Evolutionary conservation across 257 asterid genomes (phyloP).

Genomic region (Linaria vulgaris): DNA sequence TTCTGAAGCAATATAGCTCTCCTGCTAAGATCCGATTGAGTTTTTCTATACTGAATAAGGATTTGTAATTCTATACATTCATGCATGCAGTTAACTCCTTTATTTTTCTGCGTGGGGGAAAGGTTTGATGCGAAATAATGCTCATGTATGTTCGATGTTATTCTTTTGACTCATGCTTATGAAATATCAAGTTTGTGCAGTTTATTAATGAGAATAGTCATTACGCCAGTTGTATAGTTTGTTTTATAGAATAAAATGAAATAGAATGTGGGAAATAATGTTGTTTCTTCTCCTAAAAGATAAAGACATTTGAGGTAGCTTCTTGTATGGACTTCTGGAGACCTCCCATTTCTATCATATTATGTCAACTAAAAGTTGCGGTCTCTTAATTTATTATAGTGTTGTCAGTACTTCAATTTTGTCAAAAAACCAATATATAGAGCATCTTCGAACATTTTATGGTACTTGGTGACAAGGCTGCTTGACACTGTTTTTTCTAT

Average conservation of each 20-base stretch:
- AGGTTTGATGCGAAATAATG: not conserved
- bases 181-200: conserved; percentile 15
- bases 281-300: conserved; percentile 20
- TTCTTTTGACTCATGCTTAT: not conserved
- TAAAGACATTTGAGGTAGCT: not conserved
- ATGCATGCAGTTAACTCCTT: too few relatives aligned
- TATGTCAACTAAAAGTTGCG: not conserved
- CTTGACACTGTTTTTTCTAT: conserved; percentile 22
- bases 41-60: not conserved
- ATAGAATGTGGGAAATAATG: not conserved
- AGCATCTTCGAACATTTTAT: conserved; percentile 4
- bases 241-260: conserved; percentile 18
- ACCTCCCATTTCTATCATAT: not conserved
- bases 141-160: not conserved
- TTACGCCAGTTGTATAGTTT: not conserved
- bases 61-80: too few relatives aligned
- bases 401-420: conserved; percentile 5
- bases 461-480: not conserved
- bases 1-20: not conserved
- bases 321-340: conserved; percentile 14
- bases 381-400: not conserved
- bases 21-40: not conserved
- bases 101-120: not conserved
- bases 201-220: not conserved
- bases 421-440: not conserved